These are phyloP conservation scores for Excoecaria cochinchinensis DNA, from an alignment of 345 rosid species.

Conservation along the genomic window DNA sequence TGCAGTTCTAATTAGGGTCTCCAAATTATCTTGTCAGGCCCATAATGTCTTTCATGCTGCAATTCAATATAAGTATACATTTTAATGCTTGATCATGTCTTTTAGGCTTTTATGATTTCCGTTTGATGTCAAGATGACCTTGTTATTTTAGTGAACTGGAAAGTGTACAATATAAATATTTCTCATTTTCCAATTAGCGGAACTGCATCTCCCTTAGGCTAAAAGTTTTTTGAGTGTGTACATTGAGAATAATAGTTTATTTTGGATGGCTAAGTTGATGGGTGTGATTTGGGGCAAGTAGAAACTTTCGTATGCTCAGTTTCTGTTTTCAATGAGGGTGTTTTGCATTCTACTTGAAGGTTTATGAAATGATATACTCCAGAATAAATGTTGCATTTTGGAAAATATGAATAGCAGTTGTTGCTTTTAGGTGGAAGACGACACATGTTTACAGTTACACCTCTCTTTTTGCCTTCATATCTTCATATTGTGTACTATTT, in stretches of 20 bases:
- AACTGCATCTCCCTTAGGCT: background rate
- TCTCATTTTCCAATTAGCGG: too few relatives aligned
- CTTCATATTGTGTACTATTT: background rate
- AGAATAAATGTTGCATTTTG: background rate
- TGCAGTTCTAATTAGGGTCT: too few relatives aligned
- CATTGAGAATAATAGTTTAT: background rate
- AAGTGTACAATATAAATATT: too few relatives aligned
- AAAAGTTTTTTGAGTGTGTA: background rate
- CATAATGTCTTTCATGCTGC: too few relatives aligned
- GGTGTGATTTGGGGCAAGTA: background rate
- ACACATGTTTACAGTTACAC: background rate
- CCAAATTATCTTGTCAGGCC: too few relatives aligned
- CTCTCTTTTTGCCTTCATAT: background rate
- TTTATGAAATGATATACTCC: background rate
- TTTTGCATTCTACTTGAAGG: background rate
- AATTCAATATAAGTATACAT: too few relatives aligned
- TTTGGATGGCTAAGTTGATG: background rate
- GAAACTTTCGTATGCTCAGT: background rate
- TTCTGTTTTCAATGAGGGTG: background rate
- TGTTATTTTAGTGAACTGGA: too few relatives aligned
- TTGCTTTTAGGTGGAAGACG: background rate
- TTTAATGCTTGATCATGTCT: too few relatives aligned
- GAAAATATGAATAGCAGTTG: background rate
- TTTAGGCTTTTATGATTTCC: too few relatives aligned
- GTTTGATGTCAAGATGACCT: too few relatives aligned